phyloP scores from a whole-genome alignment of 202 grass and related monocot species.

The Musa balbisiana region DNA sequence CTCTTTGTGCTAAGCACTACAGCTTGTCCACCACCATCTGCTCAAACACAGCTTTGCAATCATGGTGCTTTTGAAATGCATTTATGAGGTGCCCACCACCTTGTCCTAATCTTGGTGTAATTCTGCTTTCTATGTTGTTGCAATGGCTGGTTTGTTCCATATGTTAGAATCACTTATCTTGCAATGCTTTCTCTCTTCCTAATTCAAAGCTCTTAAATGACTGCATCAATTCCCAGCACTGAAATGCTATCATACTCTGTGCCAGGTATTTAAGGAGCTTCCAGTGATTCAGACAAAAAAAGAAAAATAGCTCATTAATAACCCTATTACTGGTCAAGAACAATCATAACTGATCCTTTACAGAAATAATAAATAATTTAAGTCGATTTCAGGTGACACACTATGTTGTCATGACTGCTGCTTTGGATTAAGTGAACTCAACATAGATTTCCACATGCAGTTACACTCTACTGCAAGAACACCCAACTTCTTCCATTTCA shows the following conservation, averaged over 20 bases:
- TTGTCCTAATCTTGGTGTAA: slow-evolving; percentile 13
- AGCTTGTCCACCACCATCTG: slow-evolving; percentile 23
- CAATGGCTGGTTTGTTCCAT: background rate
- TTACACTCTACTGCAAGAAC: too few relatives aligned
- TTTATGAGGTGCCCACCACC: slow-evolving; percentile 49
- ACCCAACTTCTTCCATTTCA: too few relatives aligned
- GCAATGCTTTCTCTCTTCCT: background rate
- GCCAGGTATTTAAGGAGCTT: too few relatives aligned
- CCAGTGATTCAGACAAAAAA: too few relatives aligned
- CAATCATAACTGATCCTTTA: too few relatives aligned
- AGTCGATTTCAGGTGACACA: too few relatives aligned
- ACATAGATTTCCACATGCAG: too few relatives aligned
- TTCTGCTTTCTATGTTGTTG: background rate
- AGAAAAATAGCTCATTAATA: too few relatives aligned
- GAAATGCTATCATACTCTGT: background rate
- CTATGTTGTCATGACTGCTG: too few relatives aligned
- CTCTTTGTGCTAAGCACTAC: slow-evolving; percentile 52
- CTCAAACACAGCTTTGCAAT: slow-evolving; percentile 13
- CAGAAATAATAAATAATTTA: too few relatives aligned
- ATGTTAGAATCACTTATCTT: slow-evolving; percentile 1
- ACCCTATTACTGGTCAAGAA: too few relatives aligned
- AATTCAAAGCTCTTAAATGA: background rate
- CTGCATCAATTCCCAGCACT: slow-evolving; percentile 4
- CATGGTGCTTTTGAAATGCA: slow-evolving; percentile 25
- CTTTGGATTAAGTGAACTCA: too few relatives aligned